Conservation (phyloP, 1,139 yeast genomes). For the Yamadazyma oceani region DNA sequence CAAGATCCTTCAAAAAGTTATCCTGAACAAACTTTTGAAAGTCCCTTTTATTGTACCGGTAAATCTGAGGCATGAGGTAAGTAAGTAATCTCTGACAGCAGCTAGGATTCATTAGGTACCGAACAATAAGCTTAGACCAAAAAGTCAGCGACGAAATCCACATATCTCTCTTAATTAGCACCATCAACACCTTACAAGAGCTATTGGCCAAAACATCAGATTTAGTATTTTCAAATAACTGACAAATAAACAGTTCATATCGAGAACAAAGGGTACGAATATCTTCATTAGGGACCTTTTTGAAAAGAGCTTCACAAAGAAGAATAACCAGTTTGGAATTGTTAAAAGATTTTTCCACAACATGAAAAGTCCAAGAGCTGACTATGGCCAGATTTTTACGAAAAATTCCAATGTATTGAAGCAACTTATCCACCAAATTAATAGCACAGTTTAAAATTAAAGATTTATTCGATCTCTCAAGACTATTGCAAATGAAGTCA, state of each 20-base stretch:
- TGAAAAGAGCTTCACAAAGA: conserved; percentile 10
- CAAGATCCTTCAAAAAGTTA: conserved; percentile 15
- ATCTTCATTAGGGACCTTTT: conserved; percentile 2
- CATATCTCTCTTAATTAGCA: conserved; percentile 38
- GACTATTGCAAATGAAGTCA: conserved; percentile 1
- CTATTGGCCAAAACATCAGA: conserved; percentile 62
- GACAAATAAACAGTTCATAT: conserved; percentile 5
- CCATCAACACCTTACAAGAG: conserved; percentile 59
- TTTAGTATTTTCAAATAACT: conserved; percentile 11
- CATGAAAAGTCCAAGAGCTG: conserved; percentile 27
- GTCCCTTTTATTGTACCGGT: conserved; percentile 45
- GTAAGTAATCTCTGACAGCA: conserved; percentile 51
- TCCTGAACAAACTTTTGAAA: conserved; percentile 31
- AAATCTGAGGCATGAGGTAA: conserved; percentile 63
- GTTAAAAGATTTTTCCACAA: conserved; percentile 40
- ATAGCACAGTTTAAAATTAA: conserved; percentile 2
- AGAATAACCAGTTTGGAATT: conserved; percentile 11
- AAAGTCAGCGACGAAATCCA: conserved; percentile 46
- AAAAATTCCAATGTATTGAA: conserved; percentile 16
- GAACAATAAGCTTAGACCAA: conserved; percentile 50
- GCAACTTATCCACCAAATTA: conserved; percentile 9
- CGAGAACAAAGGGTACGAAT: neutral
- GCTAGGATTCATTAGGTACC: conserved; percentile 28
- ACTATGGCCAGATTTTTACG: conserved; percentile 10
- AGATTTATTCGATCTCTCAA: conserved; percentile 10